phyloP scores from a whole-genome alignment of 352 stramenopile species.

The Blastocystis sp. region DNA sequence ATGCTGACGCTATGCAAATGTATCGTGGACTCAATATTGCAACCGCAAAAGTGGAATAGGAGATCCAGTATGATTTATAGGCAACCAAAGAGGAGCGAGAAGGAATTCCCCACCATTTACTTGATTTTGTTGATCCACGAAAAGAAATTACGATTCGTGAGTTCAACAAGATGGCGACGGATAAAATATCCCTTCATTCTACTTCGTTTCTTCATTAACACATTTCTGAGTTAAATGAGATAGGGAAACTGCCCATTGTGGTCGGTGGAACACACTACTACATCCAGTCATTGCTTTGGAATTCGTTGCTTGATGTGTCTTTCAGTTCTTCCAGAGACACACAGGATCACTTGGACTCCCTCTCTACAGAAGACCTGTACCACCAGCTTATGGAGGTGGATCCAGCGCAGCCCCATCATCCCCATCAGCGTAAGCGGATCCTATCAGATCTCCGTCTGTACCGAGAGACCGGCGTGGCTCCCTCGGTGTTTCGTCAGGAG shows the following conservation, averaged over 20 bases:
- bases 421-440: conserved; percentile 75
- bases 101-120: conserved; percentile 79
- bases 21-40: conserved; percentile 80
- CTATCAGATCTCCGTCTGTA: conserved; percentile 77
- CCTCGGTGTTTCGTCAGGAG: neutral
- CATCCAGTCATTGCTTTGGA: conserved; percentile 80
- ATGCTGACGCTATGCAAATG: conserved; percentile 85
- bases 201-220: conserved; percentile 12
- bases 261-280: conserved; percentile 86
- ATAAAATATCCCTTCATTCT: conserved; percentile 63
- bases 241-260: conserved; percentile 81
- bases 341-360: neutral
- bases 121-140: conserved; percentile 76
- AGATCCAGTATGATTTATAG: neutral
- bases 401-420: conserved; percentile 74
- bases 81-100: conserved; percentile 75
- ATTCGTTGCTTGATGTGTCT: conserved; percentile 72
- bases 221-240: conserved; percentile 77
- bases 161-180: conserved; percentile 75
- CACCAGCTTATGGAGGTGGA: conserved; percentile 72
- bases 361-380: conserved; percentile 67
- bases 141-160: conserved; percentile 72
- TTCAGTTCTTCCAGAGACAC: conserved; percentile 63
- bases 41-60: conserved; percentile 73
- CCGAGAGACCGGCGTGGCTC: conserved; percentile 72